Percentiles rank a stretch among this genome's conserved stretches.
Conservation (phyloP, 2,329 filamentous ascomycete genomes). For the Arthrobotrys entomopaga region DNA sequence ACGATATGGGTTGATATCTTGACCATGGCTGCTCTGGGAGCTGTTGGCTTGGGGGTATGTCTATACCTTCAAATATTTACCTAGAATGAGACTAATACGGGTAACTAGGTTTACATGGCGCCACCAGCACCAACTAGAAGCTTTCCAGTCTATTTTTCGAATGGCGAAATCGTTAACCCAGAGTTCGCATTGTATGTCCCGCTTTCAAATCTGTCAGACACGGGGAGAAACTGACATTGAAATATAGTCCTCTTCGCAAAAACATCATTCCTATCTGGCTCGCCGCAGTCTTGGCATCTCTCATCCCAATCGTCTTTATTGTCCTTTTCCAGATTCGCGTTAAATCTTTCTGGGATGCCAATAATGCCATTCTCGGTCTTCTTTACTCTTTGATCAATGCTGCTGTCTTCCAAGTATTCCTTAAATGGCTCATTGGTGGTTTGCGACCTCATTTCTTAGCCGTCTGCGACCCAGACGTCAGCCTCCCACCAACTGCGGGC, state of each 20-base stretch:
- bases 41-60: slow-evolving; percentile 73
- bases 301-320: slow-evolving; percentile 74
- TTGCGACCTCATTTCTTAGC: slow-evolving; percentile 77
- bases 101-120: slow-evolving; percentile 71
- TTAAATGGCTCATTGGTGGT: slow-evolving; percentile 80
- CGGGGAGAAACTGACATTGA: neutral
- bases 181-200: slow-evolving; percentile 71
- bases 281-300: slow-evolving; percentile 72
- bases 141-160: slow-evolving; percentile 73
- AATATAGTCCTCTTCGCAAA: slow-evolving; percentile 67
- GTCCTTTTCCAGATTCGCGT: slow-evolving; percentile 74
- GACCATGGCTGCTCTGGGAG: slow-evolving; percentile 74
- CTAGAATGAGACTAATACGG: slow-evolving; percentile 8
- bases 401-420: slow-evolving; percentile 79
- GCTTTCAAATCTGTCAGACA: neutral
- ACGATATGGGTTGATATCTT: slow-evolving; percentile 74
- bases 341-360: slow-evolving; percentile 75
- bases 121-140: slow-evolving; percentile 74
- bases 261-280: slow-evolving; percentile 78
- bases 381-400: slow-evolving; percentile 76
- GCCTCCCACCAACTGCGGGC: slow-evolving; percentile 64
- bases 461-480: slow-evolving; percentile 62
- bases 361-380: slow-evolving; percentile 76
- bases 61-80: slow-evolving; percentile 47
- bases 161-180: slow-evolving; percentile 76